Base-by-base conservation (phyloP, 768 basidiomycete species). In the Brasilioporus rufonigricans region DNA sequence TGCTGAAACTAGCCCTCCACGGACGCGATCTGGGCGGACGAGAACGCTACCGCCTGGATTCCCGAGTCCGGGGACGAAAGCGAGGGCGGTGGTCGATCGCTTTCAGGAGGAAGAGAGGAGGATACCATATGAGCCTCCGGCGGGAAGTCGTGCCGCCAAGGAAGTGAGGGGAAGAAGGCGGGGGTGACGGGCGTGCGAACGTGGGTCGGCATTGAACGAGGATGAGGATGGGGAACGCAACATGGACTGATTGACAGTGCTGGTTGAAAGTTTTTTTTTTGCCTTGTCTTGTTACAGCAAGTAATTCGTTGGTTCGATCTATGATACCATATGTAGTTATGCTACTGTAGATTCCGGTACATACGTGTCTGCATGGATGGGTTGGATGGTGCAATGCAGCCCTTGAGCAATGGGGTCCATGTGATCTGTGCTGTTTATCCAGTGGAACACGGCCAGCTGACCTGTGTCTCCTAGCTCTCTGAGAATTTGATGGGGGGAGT, bases 381-480 rank as follows among this genome's bases (percentile, higher is more conserved):
- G n/a, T n/a, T n/a, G n/a, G n/a, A n/a, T n/a, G n/a, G 29, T 66
- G 80, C 78, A 79, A 50, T 74, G 69, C 1, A 69, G 66, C 23
- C 79, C 78, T 48, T 76, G 75, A 0, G 71, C 55, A 56, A 77
- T 79, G 21, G 60, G 68, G 32, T 65, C 58, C 47, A 77, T 63
- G 56, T 70, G 60, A 67, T 68, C 65, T 16, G 71, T 59, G n/a
- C 65, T 68, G 43, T 53, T 67, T 2, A 61, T 57, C 70, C 68
- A 70, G 19, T 70, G 61, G 48, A 69, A 59, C 24, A 64, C 48
- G n/a, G 67, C 62, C 47, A n/a, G n/a, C n/a, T 67, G 59, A 35
- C 67, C 54, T 23, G 63, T 52, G 54, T 69, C 71, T 9, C 46
- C 61, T 4, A 61, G 40, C 10, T 57, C 60, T 14, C 64, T 58